A percentile compares a stretch with the other conserved stretches of the same genome.
phyloP scores from a whole-genome alignment of 371 early-diverging fungal genomes.

The Zancudomyces culisetae region DNA sequence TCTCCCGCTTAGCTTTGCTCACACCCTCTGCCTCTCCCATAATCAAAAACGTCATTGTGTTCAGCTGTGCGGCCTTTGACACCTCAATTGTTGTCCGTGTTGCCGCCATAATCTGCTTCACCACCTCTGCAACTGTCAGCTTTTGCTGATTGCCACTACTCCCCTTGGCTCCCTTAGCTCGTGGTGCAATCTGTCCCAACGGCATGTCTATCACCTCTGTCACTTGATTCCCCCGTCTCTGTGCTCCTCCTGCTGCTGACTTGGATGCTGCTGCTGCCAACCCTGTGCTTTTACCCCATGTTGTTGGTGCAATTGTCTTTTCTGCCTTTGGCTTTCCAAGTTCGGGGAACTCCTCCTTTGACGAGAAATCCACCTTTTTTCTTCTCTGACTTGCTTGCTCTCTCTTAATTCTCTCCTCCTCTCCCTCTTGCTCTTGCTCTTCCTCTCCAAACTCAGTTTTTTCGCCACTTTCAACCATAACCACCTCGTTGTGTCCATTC shows the following conservation, averaged over 20 bases:
- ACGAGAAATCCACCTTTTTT: conserved; percentile 30
- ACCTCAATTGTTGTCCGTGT: conserved; percentile 70
- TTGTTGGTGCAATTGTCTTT: conserved; percentile 7
- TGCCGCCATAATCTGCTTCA: conserved; percentile 44
- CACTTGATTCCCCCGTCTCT: conserved; percentile 6
- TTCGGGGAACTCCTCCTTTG: conserved; percentile 49
- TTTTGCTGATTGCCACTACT: conserved; percentile 29
- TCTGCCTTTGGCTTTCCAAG: conserved; percentile 32
- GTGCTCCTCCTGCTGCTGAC: conserved; percentile 11
- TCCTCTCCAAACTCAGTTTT: no score
- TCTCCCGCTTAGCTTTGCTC: conserved; percentile 56
- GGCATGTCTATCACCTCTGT: conserved; percentile 45
- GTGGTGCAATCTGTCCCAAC: conserved; percentile 28
- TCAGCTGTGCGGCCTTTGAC: conserved; percentile 51
- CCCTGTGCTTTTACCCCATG: conserved; percentile 8
- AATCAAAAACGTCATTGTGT: conserved; percentile 67
- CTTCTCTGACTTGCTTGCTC: background rate
- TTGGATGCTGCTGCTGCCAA: conserved; percentile 3
- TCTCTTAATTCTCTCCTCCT: background rate
- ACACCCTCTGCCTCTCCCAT: conserved; percentile 61
- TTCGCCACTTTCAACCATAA: no score
- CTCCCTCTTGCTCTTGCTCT: background rate
- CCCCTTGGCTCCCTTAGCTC: conserved; percentile 3
- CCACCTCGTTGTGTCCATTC: no score
- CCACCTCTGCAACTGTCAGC: conserved; percentile 37